Base-by-base conservation (phyloP, 257 asterid genomes). In the Nicotiana knightiana region DNA sequence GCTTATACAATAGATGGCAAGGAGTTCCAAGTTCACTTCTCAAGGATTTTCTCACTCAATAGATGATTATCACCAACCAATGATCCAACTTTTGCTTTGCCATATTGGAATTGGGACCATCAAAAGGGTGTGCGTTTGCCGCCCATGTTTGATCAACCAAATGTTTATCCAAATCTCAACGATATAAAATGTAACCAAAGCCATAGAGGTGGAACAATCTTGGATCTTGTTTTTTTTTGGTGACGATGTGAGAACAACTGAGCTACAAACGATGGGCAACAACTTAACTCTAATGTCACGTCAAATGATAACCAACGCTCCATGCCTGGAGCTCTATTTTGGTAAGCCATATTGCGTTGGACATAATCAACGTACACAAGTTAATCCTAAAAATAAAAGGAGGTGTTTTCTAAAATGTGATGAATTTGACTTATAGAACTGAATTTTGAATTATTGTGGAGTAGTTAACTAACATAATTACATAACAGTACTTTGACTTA, bases 61-160 rank as follows among this genome's bases (percentile, higher is more conserved):
- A 79, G 88, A 55, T 85, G 82, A 81, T 85, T 84, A 6, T 79
- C 82, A 15, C 57, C 82, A 16, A 82, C 82, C 11, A 70, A 53
- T 16, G 88, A 85, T 18, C 82, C 86, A 10, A n/a, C 68, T 51
- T 73, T 84, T 61, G 81, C 65, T 4, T 18, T 82, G 51, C 85
- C 85, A 62, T 82, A 13, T 51, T 75, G 85, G 85, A 84, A 84
- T 10, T 84, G 86, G 84, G 86, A 80, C 67, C 32, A 54, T n/a
- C 35, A 64, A 4, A 46, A 54, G 4, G 88, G 86, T 3, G 82
- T 85, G 86, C 28, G 58, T 1, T 24, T 85, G 26, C 88, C 84
- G 0, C 9, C 65, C 13, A 62, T 85, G 59, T 85, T 78, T 18
- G 2, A 51, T 51, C 3, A 51, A 51, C 57, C 58, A 53, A 12